Conservation (phyloP, 2,329 filamentous ascomycete genomes). For the Colletotrichum gigasporum region DNA sequence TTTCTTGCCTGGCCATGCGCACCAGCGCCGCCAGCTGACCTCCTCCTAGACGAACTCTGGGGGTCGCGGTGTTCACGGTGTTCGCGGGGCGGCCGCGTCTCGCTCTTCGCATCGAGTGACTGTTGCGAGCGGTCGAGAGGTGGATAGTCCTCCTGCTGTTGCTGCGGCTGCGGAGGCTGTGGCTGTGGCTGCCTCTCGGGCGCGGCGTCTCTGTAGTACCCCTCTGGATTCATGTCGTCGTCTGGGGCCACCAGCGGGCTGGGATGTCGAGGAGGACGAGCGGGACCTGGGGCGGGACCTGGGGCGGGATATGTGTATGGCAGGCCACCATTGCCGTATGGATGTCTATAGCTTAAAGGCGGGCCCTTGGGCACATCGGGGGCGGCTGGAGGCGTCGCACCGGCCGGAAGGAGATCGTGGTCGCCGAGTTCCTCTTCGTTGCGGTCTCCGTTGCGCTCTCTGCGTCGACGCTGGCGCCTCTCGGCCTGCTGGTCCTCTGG, state of each 20-base stretch:
- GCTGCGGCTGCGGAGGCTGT: conserved; percentile 37
- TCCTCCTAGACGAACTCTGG: conserved; percentile 14
- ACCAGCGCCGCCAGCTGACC: conserved; percentile 7
- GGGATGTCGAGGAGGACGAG: conserved; percentile 38
- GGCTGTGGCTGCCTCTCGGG: conserved; percentile 27
- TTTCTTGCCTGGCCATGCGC: conserved; percentile 44
- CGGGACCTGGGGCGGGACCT: conserved; percentile 40
- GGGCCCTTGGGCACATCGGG: conserved; percentile 70
- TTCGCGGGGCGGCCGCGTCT: background rate
- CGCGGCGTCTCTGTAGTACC: conserved; percentile 40
- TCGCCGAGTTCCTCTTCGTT: conserved; percentile 35
- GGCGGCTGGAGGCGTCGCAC: conserved; percentile 57
- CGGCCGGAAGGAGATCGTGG: conserved; percentile 44
- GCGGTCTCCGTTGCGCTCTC: conserved; percentile 48
- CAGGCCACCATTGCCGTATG: conserved; percentile 50
- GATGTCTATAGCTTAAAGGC: conserved; percentile 65
- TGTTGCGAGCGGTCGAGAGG: conserved; percentile 40
- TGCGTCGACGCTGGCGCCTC: conserved; percentile 53
- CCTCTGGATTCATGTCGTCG: conserved; percentile 42
- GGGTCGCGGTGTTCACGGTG: conserved; percentile 7
- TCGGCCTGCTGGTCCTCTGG: conserved; percentile 53
- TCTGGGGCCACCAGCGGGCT: conserved; percentile 33
- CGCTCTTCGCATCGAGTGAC: conserved; percentile 39
- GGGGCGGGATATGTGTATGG: conserved; percentile 38
- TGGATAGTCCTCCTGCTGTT: conserved; percentile 34